These are phyloP conservation scores for Scenedesmus sp. DNA, from an alignment of 163 green algal species.

Conservation along the genomic window DNA sequence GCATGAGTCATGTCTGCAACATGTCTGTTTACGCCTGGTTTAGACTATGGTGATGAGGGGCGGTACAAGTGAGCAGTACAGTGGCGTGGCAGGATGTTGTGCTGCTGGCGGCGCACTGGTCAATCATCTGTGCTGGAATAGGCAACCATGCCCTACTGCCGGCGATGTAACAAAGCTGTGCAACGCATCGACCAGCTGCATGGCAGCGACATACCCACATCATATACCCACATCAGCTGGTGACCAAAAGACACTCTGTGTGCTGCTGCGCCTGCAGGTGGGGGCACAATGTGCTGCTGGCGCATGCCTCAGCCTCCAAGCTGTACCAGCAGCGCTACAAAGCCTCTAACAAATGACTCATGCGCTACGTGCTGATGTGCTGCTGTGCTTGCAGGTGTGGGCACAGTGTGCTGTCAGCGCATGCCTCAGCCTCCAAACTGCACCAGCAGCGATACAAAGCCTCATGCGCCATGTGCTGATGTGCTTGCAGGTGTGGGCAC, in stretches of 20 bases:
- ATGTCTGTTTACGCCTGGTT: conserved; percentile 3
- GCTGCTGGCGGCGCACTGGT: neutral
- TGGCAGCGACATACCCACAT: no score
- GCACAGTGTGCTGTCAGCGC: conserved; percentile 68
- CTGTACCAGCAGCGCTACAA: conserved; percentile 50
- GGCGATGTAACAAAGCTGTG: no score
- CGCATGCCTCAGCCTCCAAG: conserved; percentile 67
- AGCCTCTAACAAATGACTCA: neutral
- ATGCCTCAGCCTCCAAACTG: conserved; percentile 62
- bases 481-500: conserved; percentile 52
- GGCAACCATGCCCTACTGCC: no score
- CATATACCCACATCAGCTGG: no score
- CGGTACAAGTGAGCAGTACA: conserved; percentile 15
- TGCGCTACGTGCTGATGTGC: neutral
- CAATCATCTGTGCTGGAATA: neutral
- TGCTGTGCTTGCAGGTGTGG: conserved; percentile 36
- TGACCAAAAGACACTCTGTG: neutral
- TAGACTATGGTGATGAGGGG: neutral
- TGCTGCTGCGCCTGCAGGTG: conserved; percentile 21
- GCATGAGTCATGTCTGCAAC: no score
- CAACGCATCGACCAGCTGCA: no score
- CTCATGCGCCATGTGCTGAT: neutral
- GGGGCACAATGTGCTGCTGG: conserved; percentile 66
- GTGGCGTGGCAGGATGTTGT: no score
- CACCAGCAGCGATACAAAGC: conserved; percentile 39